Percentiles rank a stretch among this genome's conserved stretches.
phyloP scores from a whole-genome alignment of 1,139 yeast genomes.

The Suzukiozyma palmioleophila region DNA sequence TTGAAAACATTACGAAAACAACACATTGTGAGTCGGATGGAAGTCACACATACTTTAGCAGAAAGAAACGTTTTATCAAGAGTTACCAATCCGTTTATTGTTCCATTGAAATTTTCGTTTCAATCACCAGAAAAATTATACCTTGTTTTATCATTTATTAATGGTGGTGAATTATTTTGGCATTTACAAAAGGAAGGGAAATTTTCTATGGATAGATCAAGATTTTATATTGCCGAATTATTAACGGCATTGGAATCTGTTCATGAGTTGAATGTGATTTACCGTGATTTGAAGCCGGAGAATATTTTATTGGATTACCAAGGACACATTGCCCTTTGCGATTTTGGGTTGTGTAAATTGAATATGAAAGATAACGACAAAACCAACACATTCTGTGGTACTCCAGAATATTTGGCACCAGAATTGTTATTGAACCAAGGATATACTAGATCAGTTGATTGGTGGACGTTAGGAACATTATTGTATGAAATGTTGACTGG shows the following conservation, averaged over 20 bases:
- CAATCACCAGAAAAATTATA: constrained; percentile 94
- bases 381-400: constrained; percentile 94
- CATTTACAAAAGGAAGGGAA: constrained; percentile 90
- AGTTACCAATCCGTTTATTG: constrained; percentile 94
- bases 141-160: constrained; percentile 84
- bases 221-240: constrained; percentile 92
- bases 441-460: constrained; percentile 91
- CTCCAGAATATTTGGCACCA: constrained; percentile 95
- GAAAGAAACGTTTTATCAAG: constrained; percentile 93
- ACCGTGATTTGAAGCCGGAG: constrained; percentile 94
- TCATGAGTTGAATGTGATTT: constrained; percentile 87
- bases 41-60: constrained; percentile 93
- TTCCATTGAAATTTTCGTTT: constrained; percentile 93
- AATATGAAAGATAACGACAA: constrained; percentile 87
- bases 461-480: constrained; percentile 96
- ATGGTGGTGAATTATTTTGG: constrained; percentile 96
- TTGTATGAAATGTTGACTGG: constrained; percentile 96
- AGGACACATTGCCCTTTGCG: constrained; percentile 96
- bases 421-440: constrained; percentile 89
- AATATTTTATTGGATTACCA: constrained; percentile 90
- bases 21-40: constrained; percentile 89
- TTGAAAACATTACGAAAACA: constrained; percentile 89
- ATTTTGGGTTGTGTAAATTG: constrained; percentile 91
- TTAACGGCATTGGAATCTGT: constrained; percentile 88
- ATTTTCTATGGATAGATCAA: constrained; percentile 82